Evolutionary conservation across 208 protist species (phyloP), one percentile per base, ranked within the genome.

Genomic region (Acanthamoeba quina): DNA sequence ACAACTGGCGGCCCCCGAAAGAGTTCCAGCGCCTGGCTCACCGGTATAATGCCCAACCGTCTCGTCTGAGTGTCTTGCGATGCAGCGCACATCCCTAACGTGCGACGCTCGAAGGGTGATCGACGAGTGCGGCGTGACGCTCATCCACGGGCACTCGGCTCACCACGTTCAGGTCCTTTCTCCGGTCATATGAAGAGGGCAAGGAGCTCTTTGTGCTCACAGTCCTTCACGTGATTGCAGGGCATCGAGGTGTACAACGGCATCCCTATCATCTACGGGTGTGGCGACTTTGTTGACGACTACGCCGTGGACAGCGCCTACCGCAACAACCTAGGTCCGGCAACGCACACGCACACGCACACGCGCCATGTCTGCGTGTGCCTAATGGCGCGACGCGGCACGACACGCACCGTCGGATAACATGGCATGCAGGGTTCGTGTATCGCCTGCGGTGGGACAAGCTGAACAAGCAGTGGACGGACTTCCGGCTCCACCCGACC

Each of bases 241-340:
- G 76, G 76, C 37, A 21, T 85, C 3, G 76, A 85, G 76, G 49
- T 85, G 21, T 58, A 85, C 9, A 1, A 85, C 11, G 76, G 76
- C 31, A 58, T 13, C 21, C 76, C 76, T 11, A 85, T 85, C 37
- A 60, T 85, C 37, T 85, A 85, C 29, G 76, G 76, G 17, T 85
- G 76, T 56, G 76, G 76, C 2, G 76, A 85, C 76, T 85, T 85
- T 56, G 76, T 85, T 21, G 76, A 85, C 29, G 76, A 85, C 49
- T 85, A 85, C 76, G 76, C 76, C 15, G 49, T 85, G 10, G 76
- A 85, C 29, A 21, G 21, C 15, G 76, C 37, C 26, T 85, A 85
- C n/a, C 76, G 76, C 76, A 85, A 85, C 37, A 58, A 85, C 29
- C 76, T 85, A 6, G 68, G 68, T 44, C 9, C 68, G 13, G 68